Conservation (phyloP, 208 protist genomes). For the Leishmania guyanensis region DNA sequence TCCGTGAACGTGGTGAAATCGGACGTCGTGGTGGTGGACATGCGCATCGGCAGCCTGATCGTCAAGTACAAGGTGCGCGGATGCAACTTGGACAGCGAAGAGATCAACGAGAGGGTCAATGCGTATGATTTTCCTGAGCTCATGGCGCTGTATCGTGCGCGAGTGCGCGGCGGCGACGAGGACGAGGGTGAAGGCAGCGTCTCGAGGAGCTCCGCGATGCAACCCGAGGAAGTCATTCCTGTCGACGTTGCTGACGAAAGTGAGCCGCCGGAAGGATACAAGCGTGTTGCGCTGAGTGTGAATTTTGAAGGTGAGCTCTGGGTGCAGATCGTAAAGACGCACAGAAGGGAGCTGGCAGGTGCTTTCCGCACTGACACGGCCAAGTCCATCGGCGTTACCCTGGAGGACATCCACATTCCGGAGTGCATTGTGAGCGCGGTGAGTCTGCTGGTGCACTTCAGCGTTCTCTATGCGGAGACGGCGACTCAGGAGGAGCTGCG, state of each 20-base stretch:
- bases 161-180: slow-evolving; percentile 29
- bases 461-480: slow-evolving; percentile 5
- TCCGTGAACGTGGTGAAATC: slow-evolving; percentile 18
- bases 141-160: slow-evolving; percentile 55
- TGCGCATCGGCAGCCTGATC: slow-evolving; percentile 40
- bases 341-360: slow-evolving; percentile 22
- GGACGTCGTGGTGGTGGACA: slow-evolving; percentile 35
- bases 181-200: neutral
- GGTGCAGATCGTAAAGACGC: slow-evolving; percentile 31
- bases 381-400: slow-evolving; percentile 20
- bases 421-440: slow-evolving; percentile 30
- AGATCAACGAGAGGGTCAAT: slow-evolving; percentile 33
- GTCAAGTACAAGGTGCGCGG: slow-evolving; percentile 48
- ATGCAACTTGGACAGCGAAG: slow-evolving; percentile 29
- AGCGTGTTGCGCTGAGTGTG: slow-evolving; percentile 34
- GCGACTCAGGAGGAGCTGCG: neutral
- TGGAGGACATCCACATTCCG: slow-evolving; percentile 31
- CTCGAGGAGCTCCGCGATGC: neutral
- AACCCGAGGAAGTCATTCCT: slow-evolving; percentile 9
- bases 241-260: slow-evolving; percentile 12
- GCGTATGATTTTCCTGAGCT: slow-evolving; percentile 40
- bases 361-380: slow-evolving; percentile 47
- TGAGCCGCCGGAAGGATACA: slow-evolving; percentile 27
- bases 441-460: slow-evolving; percentile 26
- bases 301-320: slow-evolving; percentile 55